Percentiles rank a stretch among this genome's conserved stretches.
phyloP scores from a whole-genome alignment of 2,329 filamentous ascomycete genomes.

The Aspergillus niger region DNA sequence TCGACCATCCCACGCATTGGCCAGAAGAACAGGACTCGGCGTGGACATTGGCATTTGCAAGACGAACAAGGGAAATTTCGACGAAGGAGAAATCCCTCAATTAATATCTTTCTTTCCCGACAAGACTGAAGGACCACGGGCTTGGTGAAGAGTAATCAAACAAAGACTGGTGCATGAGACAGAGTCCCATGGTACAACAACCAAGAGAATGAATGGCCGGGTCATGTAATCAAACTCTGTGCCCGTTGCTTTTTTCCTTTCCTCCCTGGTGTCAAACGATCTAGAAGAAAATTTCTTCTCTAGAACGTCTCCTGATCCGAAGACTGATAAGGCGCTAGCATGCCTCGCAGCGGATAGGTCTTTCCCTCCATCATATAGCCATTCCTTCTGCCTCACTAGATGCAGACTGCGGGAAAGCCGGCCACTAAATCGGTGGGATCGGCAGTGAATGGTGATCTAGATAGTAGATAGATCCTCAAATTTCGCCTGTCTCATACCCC shows the following conservation, averaged over 20 bases:
- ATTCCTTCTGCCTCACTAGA: not conserved
- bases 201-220: not conserved
- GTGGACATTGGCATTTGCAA: not conserved
- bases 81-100: not conserved
- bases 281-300: not conserved
- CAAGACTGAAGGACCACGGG: not conserved
- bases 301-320: not conserved
- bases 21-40: not conserved
- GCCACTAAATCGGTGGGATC: not conserved
- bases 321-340: not conserved
- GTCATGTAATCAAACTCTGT: conserved; percentile 2
- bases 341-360: not conserved
- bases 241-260: not conserved
- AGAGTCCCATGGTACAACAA: conserved; percentile 1
- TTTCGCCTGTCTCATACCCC: not conserved
- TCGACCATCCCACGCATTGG: not conserved
- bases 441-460: conserved; percentile 1
- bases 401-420: not conserved
- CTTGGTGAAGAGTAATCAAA: not conserved
- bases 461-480: not conserved
- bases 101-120: not conserved
- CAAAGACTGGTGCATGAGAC: not conserved
- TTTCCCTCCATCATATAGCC: not conserved
- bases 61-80: not conserved
- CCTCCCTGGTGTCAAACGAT: not conserved